Evolutionary conservation across 257 asterid species (phyloP).

Genomic region (Nicotiana tomentosiformis): DNA sequence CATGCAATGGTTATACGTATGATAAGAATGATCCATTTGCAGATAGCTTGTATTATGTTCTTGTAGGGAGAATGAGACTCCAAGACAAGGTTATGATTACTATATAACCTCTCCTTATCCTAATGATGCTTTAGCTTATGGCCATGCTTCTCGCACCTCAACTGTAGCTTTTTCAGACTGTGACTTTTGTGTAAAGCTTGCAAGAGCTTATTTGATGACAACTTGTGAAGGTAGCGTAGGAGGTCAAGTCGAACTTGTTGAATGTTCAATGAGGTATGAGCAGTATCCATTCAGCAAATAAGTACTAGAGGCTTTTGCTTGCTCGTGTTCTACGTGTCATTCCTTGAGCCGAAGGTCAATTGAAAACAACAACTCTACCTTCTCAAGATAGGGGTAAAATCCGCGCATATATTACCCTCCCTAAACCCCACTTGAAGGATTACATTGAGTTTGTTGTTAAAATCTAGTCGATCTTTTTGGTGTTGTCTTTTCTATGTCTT

Average conservation of each 20-base stretch:
- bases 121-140: conserved; percentile 5
- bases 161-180: neutral
- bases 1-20: neutral
- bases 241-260: neutral
- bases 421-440: too few species aligned
- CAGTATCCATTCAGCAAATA: neutral
- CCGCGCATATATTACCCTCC: too few species aligned
- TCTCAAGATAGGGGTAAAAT: too few species aligned
- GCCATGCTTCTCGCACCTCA: neutral
- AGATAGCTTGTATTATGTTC: neutral
- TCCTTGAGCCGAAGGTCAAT: too few species aligned
- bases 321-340: too few species aligned
- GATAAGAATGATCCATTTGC: neutral
- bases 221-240: neutral
- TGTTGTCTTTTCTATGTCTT: too few species aligned
- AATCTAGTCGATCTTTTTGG: too few species aligned
- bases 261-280: neutral
- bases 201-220: neutral
- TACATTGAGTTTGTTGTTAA: too few species aligned
- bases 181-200: neutral
- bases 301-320: too few species aligned
- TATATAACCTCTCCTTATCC: neutral
- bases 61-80: neutral
- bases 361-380: too few species aligned
- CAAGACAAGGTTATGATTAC: neutral